These are phyloP conservation scores for Batkoa obscura DNA, from an alignment of 371 early-diverging fungal genomes.

Conservation along the genomic window DNA sequence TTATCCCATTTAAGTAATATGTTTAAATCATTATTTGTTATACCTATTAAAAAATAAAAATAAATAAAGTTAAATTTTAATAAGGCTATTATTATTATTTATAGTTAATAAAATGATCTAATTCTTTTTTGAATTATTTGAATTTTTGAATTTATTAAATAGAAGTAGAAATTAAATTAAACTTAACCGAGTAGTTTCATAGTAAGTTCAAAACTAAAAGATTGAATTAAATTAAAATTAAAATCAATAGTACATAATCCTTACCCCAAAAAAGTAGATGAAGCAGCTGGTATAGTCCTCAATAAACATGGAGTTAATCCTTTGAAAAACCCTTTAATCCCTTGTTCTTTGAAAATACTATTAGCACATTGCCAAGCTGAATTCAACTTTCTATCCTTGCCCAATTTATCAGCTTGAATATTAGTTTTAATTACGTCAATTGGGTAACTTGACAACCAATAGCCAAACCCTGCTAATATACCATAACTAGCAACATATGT, in stretches of 20 bases:
- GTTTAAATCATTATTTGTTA: no score
- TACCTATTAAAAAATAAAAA: no score
- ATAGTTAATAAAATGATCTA: no score
- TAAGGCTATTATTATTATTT: no score
- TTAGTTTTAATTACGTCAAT: conserved; percentile 63
- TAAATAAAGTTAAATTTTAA: no score
- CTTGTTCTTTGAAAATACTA: conserved; percentile 41
- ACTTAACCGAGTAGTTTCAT: conserved; percentile 15
- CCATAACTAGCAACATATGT: conserved; percentile 46
- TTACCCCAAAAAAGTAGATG: conserved; percentile 46
- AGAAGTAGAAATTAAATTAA: no score
- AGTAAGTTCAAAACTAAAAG: conserved; percentile 12
- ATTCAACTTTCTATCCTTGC: conserved; percentile 28
- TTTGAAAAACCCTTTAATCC: conserved; percentile 55
- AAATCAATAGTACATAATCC: background rate
- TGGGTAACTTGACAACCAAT: conserved; percentile 56
- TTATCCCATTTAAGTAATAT: no score
- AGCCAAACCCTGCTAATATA: conserved; percentile 54
- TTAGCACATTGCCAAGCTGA: conserved; percentile 42
- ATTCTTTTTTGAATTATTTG: no score
- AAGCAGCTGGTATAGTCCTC: conserved; percentile 74
- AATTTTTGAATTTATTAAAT: no score
- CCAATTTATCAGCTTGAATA: conserved; percentile 53
- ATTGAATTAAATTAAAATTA: background rate
- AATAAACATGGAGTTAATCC: conserved; percentile 66